Base-by-base conservation (phyloP, 768 basidiomycete species). In the Jaapia argillacea region DNA sequence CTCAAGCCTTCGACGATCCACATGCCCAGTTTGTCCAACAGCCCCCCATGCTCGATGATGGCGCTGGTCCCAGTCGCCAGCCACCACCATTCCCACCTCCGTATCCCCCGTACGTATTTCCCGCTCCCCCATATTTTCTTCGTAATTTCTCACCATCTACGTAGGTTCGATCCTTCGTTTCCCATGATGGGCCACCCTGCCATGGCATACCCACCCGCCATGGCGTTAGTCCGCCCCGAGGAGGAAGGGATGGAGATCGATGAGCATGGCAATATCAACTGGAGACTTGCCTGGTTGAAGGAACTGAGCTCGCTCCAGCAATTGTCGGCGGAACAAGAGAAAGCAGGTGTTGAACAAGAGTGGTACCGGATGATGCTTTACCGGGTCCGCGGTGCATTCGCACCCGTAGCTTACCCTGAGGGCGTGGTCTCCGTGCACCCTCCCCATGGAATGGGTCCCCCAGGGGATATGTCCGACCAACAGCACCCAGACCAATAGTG, bases 321-420 rank as follows among this genome's bases (percentile, higher is more conserved):
- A 49, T 64, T 87, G n/a, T 83, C 88, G 0, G 71, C 63, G 6
- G 82, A 89, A 52, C 87, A 89, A 55, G 85, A 90, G 57, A 88
- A 87, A 62, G 76, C 77, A 16, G 82, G 81, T 24, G 81, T 74
- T 2, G 85, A 85, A 41, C 78, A 77, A 36, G 87, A 90, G 48
- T 91, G 87, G 87, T 91, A 80, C 53, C 67, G 81, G 49, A 81
- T 85, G 75, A 89, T 90, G 85, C 56, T 88, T 6, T 70, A 85
- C 55, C 77, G 84, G n/a, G 77, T 89, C 35, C 70, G 87, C 43
- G 71, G 70, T 36, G 81, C 81, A 14, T 67, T 88, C 49, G 75
- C 67, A 3, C 58, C 66, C 25, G 49, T 56, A 18, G 49, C 44
- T n/a, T 45, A 45, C 13, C 33, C 38, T 16, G 53, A 53, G 13